phyloP scores from a whole-genome alignment of 2,329 filamentous ascomycete species.

The Trichoderma cornu-damae region DNA sequence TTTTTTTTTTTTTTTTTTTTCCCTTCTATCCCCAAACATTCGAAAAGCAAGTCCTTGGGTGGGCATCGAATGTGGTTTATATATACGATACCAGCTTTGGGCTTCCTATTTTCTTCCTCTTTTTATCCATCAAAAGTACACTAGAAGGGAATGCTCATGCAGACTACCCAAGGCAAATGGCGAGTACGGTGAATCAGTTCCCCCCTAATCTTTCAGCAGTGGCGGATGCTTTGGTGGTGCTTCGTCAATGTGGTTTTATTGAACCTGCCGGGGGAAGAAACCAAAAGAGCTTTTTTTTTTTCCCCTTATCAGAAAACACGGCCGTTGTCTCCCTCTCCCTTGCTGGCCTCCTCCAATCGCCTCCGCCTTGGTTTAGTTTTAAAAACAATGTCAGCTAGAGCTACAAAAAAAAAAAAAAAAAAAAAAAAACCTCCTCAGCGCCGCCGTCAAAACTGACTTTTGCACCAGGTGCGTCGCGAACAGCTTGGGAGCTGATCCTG shows the following conservation, averaged over 20 bases:
- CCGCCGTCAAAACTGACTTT: conserved; percentile 9
- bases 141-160: background rate
- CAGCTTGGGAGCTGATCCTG: background rate
- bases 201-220: too few species aligned
- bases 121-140: background rate
- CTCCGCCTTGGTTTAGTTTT: background rate
- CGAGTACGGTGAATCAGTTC: background rate
- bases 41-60: background rate
- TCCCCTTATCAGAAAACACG: background rate
- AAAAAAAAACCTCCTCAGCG: background rate
- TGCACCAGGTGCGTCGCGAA: background rate
- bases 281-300: too few species aligned
- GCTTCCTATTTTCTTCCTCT: background rate
- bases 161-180: background rate
- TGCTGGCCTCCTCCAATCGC: background rate
- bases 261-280: too few species aligned
- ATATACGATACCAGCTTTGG: background rate
- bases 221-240: conserved; percentile 1
- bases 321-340: background rate
- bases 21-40: too few species aligned
- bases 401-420: too few species aligned
- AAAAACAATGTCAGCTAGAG: conserved; percentile 5
- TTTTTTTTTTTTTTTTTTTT: too few species aligned
- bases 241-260: background rate
- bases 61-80: background rate